These are phyloP conservation scores for Hymenoscyphus linearis DNA, from an alignment of 2,329 filamentous ascomycete genomes.

Conservation along the genomic window DNA sequence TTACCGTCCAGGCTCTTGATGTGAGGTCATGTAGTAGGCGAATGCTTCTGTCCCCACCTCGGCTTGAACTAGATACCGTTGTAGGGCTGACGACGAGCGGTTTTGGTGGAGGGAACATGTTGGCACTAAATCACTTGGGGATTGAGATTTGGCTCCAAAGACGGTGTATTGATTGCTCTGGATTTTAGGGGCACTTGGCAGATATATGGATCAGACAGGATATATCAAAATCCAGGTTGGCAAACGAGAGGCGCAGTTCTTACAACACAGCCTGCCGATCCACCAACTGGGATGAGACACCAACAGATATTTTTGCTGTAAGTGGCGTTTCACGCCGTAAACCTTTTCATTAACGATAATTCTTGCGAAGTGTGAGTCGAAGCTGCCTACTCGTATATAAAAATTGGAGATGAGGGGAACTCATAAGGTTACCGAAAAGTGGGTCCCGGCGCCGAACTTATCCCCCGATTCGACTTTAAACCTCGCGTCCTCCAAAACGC, in stretches of 20 bases:
- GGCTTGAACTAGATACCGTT: background rate
- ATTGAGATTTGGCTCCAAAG: background rate
- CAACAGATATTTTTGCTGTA: no score
- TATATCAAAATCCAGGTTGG: background rate
- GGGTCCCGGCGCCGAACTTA: background rate
- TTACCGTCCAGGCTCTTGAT: slow-evolving; percentile 9
- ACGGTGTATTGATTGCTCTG: background rate
- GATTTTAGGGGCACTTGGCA: background rate
- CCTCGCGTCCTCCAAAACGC: background rate
- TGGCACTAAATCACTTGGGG: background rate
- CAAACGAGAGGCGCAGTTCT: no score
- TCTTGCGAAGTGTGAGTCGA: no score
- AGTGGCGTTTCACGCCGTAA: no score
- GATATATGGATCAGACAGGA: no score
- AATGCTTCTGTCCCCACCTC: slow-evolving; percentile 4
- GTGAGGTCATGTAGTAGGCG: slow-evolving; percentile 7
- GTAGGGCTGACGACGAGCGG: background rate
- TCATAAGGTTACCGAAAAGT: background rate
- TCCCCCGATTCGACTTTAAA: background rate
- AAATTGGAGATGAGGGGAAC: no score
- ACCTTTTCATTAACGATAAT: no score
- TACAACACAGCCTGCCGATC: no score
- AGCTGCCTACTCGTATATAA: no score
- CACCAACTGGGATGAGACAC: no score
- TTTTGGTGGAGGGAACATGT: background rate